Conservation (phyloP, 176 grass and related monocot genomes). For the Melocanna baccifera region DNA sequence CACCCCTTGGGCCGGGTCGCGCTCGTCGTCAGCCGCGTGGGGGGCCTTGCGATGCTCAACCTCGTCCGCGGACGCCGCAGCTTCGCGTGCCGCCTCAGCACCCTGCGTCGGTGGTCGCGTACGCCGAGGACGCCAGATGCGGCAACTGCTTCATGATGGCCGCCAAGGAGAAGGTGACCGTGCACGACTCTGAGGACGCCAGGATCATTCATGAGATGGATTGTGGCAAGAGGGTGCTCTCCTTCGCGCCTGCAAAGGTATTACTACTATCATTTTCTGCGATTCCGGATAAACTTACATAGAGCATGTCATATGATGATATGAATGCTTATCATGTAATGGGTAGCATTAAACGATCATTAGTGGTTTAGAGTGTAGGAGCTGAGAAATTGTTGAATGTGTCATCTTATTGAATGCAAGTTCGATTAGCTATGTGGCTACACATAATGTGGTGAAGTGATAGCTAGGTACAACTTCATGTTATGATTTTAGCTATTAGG, state of each 20-base stretch:
- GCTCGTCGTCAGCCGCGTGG: conserved; percentile 61
- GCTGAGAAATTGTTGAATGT: background rate
- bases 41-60: conserved; percentile 69
- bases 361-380: background rate
- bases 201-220: conserved; percentile 68
- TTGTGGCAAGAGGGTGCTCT: conserved; percentile 55
- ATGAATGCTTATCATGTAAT: background rate
- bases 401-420: background rate
- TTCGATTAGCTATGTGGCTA: background rate
- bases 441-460: background rate
- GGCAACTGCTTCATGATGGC: conserved; percentile 59
- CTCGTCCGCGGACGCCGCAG: conserved; percentile 60
- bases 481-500: background rate
- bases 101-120: conserved; percentile 50
- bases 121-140: conserved; percentile 16
- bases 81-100: conserved; percentile 73
- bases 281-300: background rate
- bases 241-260: conserved; percentile 71
- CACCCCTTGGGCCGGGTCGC: conserved; percentile 68
- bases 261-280: background rate
- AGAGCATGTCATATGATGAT: background rate
- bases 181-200: conserved; percentile 82
- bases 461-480: background rate
- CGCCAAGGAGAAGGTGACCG: conserved; percentile 45
- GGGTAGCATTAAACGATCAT: background rate